phyloP scores from a whole-genome alignment of 225 moss, liverwort and hornwort species.

The Marchantia polymorpha region DNA sequence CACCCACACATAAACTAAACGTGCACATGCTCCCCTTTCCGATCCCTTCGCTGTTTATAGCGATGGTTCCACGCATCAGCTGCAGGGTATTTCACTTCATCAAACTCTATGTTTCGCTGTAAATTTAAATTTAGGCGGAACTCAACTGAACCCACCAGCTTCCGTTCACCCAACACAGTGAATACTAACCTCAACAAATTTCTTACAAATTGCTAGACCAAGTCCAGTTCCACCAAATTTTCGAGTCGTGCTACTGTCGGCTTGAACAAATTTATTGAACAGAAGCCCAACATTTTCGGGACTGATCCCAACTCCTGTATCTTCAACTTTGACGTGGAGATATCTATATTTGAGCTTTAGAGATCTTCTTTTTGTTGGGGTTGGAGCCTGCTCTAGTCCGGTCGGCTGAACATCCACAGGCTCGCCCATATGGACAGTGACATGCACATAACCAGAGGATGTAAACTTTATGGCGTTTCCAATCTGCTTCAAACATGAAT shows the following conservation, averaged over 20 bases:
- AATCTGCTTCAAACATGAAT: slow-evolving; percentile 49
- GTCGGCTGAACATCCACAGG: slow-evolving; percentile 18
- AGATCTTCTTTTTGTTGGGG: slow-evolving; percentile 33
- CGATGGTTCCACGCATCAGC: slow-evolving; percentile 78
- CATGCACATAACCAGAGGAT: slow-evolving; percentile 50
- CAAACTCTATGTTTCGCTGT: not conserved
- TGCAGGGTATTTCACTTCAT: slow-evolving; percentile 28
- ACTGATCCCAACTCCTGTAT: slow-evolving; percentile 38
- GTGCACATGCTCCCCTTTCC: slow-evolving; percentile 68
- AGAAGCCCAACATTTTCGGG: slow-evolving; percentile 26
- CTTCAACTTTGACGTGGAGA: slow-evolving; percentile 34
- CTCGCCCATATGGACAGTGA: slow-evolving; percentile 50
- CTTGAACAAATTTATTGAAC: slow-evolving; percentile 46
- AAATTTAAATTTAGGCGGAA: not conserved
- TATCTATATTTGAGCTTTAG: slow-evolving; percentile 28
- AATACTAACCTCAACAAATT: slow-evolving; percentile 49
- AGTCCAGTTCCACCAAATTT: slow-evolving; percentile 81
- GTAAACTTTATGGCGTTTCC: slow-evolving; percentile 88
- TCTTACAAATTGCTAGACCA: slow-evolving; percentile 83
- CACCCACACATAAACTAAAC: slow-evolving; percentile 57
- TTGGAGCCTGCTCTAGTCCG: slow-evolving; percentile 7
- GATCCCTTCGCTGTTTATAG: slow-evolving; percentile 69
- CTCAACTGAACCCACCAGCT: not conserved
- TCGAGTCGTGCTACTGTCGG: slow-evolving; percentile 54
- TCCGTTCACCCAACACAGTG: not conserved